Conservation (phyloP, 768 basidiomycete genomes). For the Tephrocybe sp. region DNA sequence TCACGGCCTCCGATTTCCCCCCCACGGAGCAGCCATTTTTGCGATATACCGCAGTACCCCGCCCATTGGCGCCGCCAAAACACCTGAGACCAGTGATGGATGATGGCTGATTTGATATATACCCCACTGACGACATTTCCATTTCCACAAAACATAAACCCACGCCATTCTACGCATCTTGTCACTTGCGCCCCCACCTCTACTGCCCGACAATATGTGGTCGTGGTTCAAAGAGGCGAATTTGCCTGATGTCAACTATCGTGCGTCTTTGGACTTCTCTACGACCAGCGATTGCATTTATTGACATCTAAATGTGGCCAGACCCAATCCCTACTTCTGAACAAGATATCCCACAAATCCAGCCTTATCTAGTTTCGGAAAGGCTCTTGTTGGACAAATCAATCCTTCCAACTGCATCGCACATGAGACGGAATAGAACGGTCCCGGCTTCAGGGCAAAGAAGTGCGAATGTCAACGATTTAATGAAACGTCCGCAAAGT, state of each 20-base stretch:
- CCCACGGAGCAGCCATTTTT: too few relatives aligned
- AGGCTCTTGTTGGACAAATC: background rate
- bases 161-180: too few relatives aligned
- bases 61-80: too few relatives aligned
- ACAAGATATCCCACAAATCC: background rate
- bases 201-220: background rate
- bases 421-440: background rate
- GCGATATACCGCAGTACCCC: too few relatives aligned
- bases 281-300: background rate
- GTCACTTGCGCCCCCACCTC: background rate
- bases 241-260: background rate
- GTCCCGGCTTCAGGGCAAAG: background rate
- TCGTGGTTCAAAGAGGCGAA: constrained; percentile 6
- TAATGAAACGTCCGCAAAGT: background rate
- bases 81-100: too few relatives aligned
- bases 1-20: too few relatives aligned
- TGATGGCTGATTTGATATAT: too few relatives aligned
- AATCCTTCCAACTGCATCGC: background rate
- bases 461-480: background rate
- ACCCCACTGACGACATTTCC: too few relatives aligned
- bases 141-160: too few relatives aligned
- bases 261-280: background rate
- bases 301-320: background rate
- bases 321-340: background rate
- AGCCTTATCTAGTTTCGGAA: background rate